Percentiles rank a stretch among this genome's conserved stretches.
Evolutionary conservation across 2,329 filamentous ascomycete species (phyloP).

Genomic region (Pezicula carpinea): DNA sequence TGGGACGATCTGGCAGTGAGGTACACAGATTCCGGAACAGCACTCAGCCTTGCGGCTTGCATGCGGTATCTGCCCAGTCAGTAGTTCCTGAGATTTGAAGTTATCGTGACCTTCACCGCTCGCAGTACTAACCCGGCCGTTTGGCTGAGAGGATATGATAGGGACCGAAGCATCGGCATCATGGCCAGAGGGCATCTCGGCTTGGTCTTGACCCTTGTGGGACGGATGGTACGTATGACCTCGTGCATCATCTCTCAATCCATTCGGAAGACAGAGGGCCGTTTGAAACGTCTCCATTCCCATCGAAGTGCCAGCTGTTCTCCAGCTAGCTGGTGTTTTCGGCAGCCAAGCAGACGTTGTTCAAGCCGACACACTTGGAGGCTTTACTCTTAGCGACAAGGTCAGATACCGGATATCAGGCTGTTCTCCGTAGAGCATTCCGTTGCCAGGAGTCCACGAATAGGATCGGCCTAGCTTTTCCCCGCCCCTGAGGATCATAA

Average conservation of each 20-base stretch:
- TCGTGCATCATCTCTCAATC: background rate
- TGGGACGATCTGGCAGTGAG: background rate
- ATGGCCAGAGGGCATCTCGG: background rate
- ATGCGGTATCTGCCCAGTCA: background rate
- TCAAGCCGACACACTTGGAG: too few relatives aligned
- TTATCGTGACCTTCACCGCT: background rate
- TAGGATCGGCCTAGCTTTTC: background rate
- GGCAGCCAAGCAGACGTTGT: too few relatives aligned
- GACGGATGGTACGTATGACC: background rate
- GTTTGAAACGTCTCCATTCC: background rate
- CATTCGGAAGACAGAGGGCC: background rate
- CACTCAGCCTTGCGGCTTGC: conserved; percentile 1
- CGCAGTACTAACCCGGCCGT: too few relatives aligned
- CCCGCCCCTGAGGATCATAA: background rate
- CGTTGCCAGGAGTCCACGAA: background rate
- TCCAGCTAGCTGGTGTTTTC: too few relatives aligned
- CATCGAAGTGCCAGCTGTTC: background rate
- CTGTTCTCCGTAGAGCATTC: background rate
- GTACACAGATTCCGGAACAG: background rate
- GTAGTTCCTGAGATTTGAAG: background rate
- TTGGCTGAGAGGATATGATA: too few relatives aligned
- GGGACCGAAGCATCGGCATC: too few relatives aligned
- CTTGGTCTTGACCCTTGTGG: background rate
- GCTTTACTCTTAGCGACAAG: too few relatives aligned
- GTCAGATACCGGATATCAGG: too few relatives aligned